Evolutionary conservation across 345 rosid genomes (phyloP).

Genomic region (Arabis hirsuta): DNA sequence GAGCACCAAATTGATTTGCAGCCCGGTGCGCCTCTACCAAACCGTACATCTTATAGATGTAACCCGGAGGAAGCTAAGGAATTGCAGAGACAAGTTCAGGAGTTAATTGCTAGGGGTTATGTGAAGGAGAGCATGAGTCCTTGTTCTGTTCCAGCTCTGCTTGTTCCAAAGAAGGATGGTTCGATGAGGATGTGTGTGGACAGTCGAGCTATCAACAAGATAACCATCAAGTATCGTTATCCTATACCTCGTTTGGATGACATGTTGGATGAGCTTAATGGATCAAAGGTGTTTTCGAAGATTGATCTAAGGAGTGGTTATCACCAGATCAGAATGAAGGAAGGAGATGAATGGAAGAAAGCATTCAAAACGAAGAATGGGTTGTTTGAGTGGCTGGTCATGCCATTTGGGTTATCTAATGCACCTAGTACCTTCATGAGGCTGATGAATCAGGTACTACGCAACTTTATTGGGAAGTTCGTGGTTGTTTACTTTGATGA

Average conservation of each 20-base stretch:
- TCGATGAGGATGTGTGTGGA: too few relatives aligned
- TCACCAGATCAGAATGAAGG: not conserved
- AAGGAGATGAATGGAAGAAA: too few relatives aligned
- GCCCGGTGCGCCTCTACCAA: not conserved
- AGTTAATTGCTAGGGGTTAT: not conserved
- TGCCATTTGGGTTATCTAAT: not conserved
- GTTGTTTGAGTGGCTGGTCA: not conserved
- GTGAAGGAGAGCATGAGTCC: not conserved
- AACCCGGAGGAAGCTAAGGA: not conserved
- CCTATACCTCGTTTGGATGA: not conserved
- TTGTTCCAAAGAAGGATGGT: too few relatives aligned
- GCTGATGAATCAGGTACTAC: too few relatives aligned
- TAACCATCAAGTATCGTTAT: too few relatives aligned
- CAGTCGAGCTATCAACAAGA: too few relatives aligned
- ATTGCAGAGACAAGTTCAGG: not conserved
- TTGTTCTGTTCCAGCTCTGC: too few relatives aligned
- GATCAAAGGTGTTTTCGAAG: not conserved
- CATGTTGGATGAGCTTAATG: not conserved
- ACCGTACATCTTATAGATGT: not conserved
- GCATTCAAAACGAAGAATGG: not conserved
- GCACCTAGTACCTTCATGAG: too few relatives aligned
- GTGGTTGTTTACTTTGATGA: too few relatives aligned
- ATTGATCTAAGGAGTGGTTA: not conserved
- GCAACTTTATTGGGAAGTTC: too few relatives aligned
- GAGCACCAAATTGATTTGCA: too few relatives aligned